These are phyloP conservation scores for Talaromyces albobiverticillius DNA, from an alignment of 2,329 filamentous ascomycete genomes.

Conservation along the genomic window DNA sequence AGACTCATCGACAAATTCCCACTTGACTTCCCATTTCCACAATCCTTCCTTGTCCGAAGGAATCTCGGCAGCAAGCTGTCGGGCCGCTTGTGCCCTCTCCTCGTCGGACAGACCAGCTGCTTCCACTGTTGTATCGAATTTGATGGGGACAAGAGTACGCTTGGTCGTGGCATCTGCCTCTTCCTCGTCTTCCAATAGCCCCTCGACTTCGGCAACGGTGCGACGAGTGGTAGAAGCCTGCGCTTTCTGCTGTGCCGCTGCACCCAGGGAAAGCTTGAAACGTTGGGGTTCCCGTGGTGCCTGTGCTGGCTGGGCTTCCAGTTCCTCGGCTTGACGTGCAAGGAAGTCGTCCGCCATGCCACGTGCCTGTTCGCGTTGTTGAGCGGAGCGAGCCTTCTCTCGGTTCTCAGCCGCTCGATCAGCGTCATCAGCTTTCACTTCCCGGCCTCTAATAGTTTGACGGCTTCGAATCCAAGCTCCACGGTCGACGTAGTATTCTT, in stretches of 20 bases:
- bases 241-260: slow-evolving; percentile 70
- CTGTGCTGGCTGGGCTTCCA: slow-evolving; percentile 48
- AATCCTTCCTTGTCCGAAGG: slow-evolving; percentile 80
- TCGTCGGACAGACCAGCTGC: slow-evolving; percentile 74
- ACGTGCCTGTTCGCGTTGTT: slow-evolving; percentile 72
- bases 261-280: slow-evolving; percentile 91
- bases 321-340: slow-evolving; percentile 75
- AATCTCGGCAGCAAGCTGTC: slow-evolving; percentile 83
- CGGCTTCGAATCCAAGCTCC: slow-evolving; percentile 82
- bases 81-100: slow-evolving; percentile 77
- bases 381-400: slow-evolving; percentile 66
- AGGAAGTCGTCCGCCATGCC: slow-evolving; percentile 91
- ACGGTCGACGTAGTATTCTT: slow-evolving; percentile 85
- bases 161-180: slow-evolving; percentile 67
- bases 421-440: slow-evolving; percentile 73
- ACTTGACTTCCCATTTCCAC: slow-evolving; percentile 90
- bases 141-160: slow-evolving; percentile 76
- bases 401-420: slow-evolving; percentile 77
- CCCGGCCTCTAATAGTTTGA: slow-evolving; percentile 67
- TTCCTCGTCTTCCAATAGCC: slow-evolving; percentile 91
- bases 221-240: slow-evolving; percentile 62
- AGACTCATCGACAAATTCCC: slow-evolving; percentile 82
- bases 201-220: slow-evolving; percentile 90
- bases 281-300: slow-evolving; percentile 60
- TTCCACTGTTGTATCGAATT: slow-evolving; percentile 68